Percentiles rank a stretch among this genome's conserved stretches.
Conservation (phyloP, 768 basidiomycete genomes). For the Dentipellis fragilis region DNA sequence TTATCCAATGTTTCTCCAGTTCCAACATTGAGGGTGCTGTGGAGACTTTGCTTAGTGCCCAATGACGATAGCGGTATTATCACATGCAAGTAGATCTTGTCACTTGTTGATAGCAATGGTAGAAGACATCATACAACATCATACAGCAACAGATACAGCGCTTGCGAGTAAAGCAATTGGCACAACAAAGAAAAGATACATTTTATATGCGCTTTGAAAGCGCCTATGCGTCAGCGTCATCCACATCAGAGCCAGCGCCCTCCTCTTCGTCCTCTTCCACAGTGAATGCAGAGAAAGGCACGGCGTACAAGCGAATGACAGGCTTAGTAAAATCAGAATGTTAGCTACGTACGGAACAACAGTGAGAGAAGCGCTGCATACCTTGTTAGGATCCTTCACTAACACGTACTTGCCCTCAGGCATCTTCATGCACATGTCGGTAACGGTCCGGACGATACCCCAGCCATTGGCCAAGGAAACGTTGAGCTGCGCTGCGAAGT, state of each 20-base stretch:
- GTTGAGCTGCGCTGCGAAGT: slow-evolving; percentile 93
- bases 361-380: slow-evolving; percentile 26
- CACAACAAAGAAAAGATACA: too few species aligned
- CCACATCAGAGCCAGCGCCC: slow-evolving; percentile 31
- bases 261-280: slow-evolving; percentile 61
- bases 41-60: slow-evolving; percentile 58
- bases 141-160: too few species aligned
- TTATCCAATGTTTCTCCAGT: slow-evolving; percentile 25
- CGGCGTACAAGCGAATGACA: slow-evolving; percentile 86
- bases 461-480: slow-evolving; percentile 93
- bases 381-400: slow-evolving; percentile 97
- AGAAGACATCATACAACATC: too few species aligned
- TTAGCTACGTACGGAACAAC: not conserved
- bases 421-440: slow-evolving; percentile 92
- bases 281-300: slow-evolving; percentile 82
- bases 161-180: too few species aligned
- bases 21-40: slow-evolving; percentile 75
- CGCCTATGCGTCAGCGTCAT: slow-evolving; percentile 23
- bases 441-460: slow-evolving; percentile 95
- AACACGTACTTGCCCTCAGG: slow-evolving; percentile 97
- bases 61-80: slow-evolving; percentile 3
- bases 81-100: not conserved
- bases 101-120: too few species aligned
- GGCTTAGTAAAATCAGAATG: slow-evolving; percentile 41
- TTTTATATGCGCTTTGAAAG: too few species aligned